A percentile compares a stretch with the other conserved stretches of the same genome.
Conservation (phyloP, 495 filamentous ascomycete species). For the Talaromyces wortmannii region DNA sequence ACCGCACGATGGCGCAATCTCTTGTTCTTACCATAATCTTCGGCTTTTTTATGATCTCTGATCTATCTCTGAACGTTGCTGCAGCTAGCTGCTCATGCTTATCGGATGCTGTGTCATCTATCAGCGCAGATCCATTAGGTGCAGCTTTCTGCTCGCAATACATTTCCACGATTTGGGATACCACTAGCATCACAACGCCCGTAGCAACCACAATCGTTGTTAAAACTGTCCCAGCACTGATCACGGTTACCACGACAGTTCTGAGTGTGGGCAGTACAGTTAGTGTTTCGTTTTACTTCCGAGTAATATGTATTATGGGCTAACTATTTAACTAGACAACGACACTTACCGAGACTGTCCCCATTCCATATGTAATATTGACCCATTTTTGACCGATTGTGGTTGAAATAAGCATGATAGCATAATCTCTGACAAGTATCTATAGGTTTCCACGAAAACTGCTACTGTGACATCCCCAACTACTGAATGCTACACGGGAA, state of each 20-base stretch:
- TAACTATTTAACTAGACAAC: neutral
- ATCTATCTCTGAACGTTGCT: neutral
- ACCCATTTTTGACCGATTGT: neutral
- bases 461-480: constrained; percentile 1
- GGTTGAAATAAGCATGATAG: neutral
- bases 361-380: neutral
- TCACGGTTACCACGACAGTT: neutral
- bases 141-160: neutral
- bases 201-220: neutral
- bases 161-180: neutral
- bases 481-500: constrained; percentile 3
- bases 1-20: neutral
- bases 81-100: neutral
- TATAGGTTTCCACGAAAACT: neutral
- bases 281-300: neutral
- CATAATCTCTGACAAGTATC: neutral
- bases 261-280: neutral
- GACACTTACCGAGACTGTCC: neutral
- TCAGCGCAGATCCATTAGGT: neutral
- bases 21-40: neutral
- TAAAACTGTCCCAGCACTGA: neutral
- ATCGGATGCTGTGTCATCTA: neutral
- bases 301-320: neutral
- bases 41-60: neutral
- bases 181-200: neutral